These are phyloP conservation scores for Psophocarpus tetragonolobus DNA, from an alignment of 306 rosid species.

Conservation along the genomic window DNA sequence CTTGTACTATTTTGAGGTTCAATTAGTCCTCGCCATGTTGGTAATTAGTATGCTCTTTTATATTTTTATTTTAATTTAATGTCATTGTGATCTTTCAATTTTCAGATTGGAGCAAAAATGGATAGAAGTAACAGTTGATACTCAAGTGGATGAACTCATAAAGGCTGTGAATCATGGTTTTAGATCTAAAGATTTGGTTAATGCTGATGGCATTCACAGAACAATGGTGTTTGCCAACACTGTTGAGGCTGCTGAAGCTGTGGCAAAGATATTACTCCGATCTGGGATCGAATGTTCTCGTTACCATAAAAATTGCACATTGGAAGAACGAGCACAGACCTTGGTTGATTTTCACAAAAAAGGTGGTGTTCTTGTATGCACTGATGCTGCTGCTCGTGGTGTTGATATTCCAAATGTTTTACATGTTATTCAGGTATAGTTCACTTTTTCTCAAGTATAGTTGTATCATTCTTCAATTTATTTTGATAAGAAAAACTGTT, in stretches of 20 bases:
- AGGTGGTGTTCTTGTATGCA: constrained; percentile 95
- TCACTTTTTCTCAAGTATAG: constrained; percentile 19
- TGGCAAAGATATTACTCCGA: constrained; percentile 59
- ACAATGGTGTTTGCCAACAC: constrained; percentile 93
- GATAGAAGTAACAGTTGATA: constrained; percentile 76
- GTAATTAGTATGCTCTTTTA: background rate
- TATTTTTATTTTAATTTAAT: constrained; percentile 12
- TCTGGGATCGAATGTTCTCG: constrained; percentile 71
- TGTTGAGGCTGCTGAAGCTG: constrained; percentile 93
- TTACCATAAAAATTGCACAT: constrained; percentile 81
- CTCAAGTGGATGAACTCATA: constrained; percentile 85
- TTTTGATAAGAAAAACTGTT: constrained; percentile 1
- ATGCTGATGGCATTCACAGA: constrained; percentile 52
- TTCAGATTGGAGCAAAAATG: constrained; percentile 87
- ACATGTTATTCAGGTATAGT: constrained; percentile 86
- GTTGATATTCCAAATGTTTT: constrained; percentile 86
- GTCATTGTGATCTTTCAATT: constrained; percentile 27
- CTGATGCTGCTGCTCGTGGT: constrained; percentile 98
- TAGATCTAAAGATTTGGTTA: constrained; percentile 45
- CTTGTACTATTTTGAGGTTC: constrained; percentile 16
- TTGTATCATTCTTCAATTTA: background rate
- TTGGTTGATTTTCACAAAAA: constrained; percentile 69
- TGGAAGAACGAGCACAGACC: constrained; percentile 84
- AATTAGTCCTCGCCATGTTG: constrained; percentile 6
- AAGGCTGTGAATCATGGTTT: constrained; percentile 67